These are phyloP conservation scores for Cadophora sp. DNA, from an alignment of 2,329 filamentous ascomycete species.

Conservation along the genomic window DNA sequence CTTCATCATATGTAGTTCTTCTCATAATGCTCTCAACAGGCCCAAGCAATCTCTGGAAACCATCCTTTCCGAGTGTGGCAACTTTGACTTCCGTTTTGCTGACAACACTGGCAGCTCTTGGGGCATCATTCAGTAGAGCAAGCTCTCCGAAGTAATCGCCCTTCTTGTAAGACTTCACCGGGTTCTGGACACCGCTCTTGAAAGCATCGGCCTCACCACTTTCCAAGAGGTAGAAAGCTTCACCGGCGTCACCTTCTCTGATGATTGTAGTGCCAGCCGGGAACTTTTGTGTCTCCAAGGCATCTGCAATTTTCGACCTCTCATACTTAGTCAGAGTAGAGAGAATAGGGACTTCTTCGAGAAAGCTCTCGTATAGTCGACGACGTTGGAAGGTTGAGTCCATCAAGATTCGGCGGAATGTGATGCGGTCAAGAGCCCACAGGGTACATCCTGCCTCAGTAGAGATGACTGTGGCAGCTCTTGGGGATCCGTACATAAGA, in stretches of 20 bases:
- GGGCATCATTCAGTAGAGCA: slow-evolving; percentile 90
- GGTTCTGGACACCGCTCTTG: slow-evolving; percentile 73
- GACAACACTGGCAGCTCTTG: slow-evolving; percentile 87
- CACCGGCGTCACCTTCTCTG: slow-evolving; percentile 86
- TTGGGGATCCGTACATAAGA: slow-evolving; percentile 97
- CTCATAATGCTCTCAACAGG: slow-evolving; percentile 96
- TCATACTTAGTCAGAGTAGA: slow-evolving; percentile 87
- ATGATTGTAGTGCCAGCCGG: slow-evolving; percentile 84
- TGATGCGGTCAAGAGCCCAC: slow-evolving; percentile 94
- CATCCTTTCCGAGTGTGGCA: slow-evolving; percentile 88
- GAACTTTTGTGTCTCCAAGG: slow-evolving; percentile 89
- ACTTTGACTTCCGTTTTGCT: slow-evolving; percentile 90
- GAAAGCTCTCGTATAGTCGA: slow-evolving; percentile 95
- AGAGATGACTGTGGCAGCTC: slow-evolving; percentile 91
- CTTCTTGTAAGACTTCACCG: slow-evolving; percentile 83
- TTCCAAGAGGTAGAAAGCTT: slow-evolving; percentile 92
- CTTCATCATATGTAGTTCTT: slow-evolving; percentile 66
- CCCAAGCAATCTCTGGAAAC: slow-evolving; percentile 91
- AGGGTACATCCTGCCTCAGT: slow-evolving; percentile 79
- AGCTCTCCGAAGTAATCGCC: slow-evolving; percentile 98
- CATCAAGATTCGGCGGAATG: slow-evolving; percentile 98
- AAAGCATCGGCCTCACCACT: slow-evolving; percentile 85
- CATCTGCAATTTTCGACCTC: slow-evolving; percentile 96
- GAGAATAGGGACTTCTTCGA: slow-evolving; percentile 91
- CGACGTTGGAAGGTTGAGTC: slow-evolving; percentile 95